Evolutionary conservation across 2,329 filamentous ascomycete genomes (phyloP).

Genomic region (Cucurbitaria berberidis): DNA sequence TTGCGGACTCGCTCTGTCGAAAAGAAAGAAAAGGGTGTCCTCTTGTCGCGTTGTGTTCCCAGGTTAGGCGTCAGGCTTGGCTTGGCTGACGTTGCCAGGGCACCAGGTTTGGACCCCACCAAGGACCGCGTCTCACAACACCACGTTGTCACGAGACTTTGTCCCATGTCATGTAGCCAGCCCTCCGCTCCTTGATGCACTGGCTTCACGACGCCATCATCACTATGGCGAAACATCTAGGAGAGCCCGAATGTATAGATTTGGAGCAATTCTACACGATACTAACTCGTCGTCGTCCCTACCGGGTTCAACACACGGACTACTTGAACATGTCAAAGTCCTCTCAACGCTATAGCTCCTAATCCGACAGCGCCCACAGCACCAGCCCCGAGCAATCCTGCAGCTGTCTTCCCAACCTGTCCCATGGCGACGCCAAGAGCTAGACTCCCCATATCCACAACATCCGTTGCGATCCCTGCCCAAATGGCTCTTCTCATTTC

Average conservation of each 20-base stretch:
- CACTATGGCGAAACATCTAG: background rate
- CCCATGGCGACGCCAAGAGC: constrained; percentile 27
- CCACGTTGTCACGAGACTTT: constrained; percentile 19
- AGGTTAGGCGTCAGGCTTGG: background rate
- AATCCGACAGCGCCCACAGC: constrained; percentile 18
- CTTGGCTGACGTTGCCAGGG: constrained; percentile 1
- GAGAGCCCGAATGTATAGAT: background rate
- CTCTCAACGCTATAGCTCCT: constrained; percentile 23
- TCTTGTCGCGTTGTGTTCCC: background rate
- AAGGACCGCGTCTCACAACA: constrained; percentile 9
- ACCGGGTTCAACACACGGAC: background rate
- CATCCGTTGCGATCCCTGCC: constrained; percentile 27
- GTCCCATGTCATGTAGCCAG: too few relatives aligned
- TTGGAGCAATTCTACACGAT: background rate
- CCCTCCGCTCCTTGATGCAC: too few relatives aligned
- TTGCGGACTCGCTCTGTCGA: background rate
- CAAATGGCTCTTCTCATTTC: constrained; percentile 34
- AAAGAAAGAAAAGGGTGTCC: background rate
- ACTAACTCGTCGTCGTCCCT: background rate
- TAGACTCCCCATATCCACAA: constrained; percentile 27
- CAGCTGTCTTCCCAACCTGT: constrained; percentile 21
- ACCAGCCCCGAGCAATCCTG: constrained; percentile 24
- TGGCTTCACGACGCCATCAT: background rate
- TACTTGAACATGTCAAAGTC: constrained; percentile 7
- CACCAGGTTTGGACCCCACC: background rate